Evolutionary conservation across 192 early-diverging fungal species (phyloP).

Genomic region (Neocallimastix lanati): DNA sequence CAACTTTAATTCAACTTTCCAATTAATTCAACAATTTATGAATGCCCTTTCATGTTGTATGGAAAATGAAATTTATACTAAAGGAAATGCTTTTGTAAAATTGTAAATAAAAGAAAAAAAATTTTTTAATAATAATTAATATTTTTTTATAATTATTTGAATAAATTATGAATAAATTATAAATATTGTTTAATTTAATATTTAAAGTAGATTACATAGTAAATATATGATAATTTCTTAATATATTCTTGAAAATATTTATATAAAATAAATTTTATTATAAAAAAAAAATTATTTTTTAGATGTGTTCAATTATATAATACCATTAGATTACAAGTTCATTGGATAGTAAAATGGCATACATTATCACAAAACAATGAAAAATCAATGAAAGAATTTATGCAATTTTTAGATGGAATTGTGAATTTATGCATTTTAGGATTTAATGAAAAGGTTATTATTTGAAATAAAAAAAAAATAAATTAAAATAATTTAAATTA

Average conservation of each 20-base stretch:
- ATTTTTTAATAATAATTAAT: no score
- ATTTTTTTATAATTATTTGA: no score
- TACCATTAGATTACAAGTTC: neutral
- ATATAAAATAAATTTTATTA: no score
- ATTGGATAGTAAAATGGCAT: neutral
- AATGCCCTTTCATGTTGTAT: neutral
- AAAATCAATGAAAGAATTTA: neutral
- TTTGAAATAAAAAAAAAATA: no score
- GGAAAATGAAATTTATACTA: neutral
- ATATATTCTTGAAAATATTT: no score
- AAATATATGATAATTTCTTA: no score
- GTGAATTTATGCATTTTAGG: neutral
- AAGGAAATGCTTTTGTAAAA: neutral
- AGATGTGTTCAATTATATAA: neutral
- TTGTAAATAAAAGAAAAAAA: no score
- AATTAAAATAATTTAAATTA: no score
- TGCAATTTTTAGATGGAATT: neutral
- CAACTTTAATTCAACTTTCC: neutral
- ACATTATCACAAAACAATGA: neutral
- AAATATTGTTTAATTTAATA: no score
- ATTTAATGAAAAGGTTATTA: neutral
- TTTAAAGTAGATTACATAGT: no score
- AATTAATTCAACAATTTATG: neutral
- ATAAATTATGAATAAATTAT: no score
- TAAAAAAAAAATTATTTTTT: neutral